Conservation (phyloP, 2,329 filamentous ascomycete genomes). For the Colletotrichum magnum region DNA sequence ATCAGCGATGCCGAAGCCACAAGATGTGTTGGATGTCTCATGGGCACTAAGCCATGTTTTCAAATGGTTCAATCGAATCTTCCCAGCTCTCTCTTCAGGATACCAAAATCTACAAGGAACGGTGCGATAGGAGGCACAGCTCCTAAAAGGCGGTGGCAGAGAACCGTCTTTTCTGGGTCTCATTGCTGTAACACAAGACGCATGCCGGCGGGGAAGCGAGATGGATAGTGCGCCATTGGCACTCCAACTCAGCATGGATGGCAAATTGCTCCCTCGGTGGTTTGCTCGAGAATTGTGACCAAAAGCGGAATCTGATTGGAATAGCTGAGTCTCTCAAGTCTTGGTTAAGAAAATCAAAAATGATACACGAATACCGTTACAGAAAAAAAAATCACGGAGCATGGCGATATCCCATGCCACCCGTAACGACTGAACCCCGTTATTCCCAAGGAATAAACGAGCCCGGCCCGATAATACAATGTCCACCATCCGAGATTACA, state of each 20-base stretch:
- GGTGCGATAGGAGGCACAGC: background rate
- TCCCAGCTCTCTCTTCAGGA: background rate
- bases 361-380: too few relatives aligned
- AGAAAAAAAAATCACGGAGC: too few relatives aligned
- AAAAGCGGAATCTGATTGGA: background rate
- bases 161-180: background rate
- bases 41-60: background rate
- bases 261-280: background rate
- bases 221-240: background rate
- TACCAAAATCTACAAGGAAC: background rate
- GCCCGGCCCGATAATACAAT: background rate
- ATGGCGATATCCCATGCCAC: too few relatives aligned
- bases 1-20: background rate
- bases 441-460: background rate
- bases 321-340: too few relatives aligned
- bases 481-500: background rate
- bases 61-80: background rate
- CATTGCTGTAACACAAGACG: conserved; percentile 3
- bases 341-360: too few relatives aligned
- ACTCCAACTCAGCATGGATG: background rate
- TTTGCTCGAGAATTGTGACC: background rate
- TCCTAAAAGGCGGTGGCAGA: background rate
- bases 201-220: conserved; percentile 50
- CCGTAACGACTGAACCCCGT: background rate
- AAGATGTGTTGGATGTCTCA: background rate